A percentile compares a stretch with the other conserved stretches of the same genome.
phyloP scores from a whole-genome alignment of 495 filamentous ascomycete species.

The Amphirosellinia nigrospora region DNA sequence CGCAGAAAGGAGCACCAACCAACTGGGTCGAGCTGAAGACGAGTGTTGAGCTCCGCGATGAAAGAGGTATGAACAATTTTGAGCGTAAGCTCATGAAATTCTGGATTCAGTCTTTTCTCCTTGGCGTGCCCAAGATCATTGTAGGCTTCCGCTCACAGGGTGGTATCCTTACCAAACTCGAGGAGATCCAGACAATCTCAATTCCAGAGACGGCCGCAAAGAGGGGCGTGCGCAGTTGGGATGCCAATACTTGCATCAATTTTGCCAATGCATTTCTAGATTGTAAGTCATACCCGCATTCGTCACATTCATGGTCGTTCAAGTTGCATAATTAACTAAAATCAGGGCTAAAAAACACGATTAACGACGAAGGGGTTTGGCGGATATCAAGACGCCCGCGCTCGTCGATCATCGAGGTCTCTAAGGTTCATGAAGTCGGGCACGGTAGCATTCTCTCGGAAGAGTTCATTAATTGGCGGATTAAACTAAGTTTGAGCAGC shows the following conservation, averaged over 20 bases:
- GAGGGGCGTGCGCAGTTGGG: constrained; percentile 71
- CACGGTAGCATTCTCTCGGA: constrained; percentile 77
- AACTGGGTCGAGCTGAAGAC: constrained; percentile 98
- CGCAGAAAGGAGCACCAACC: constrained; percentile 65
- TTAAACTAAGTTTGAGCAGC: constrained; percentile 46
- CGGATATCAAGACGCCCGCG: constrained; percentile 69
- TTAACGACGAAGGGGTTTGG: constrained; percentile 80
- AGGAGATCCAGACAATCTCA: constrained; percentile 77
- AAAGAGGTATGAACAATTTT: constrained; percentile 72
- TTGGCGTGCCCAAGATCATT: constrained; percentile 89
- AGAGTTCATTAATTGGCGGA: constrained; percentile 78
- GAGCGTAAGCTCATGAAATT: constrained; percentile 92
- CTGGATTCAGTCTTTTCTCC: constrained; percentile 95
- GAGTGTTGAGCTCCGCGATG: constrained; percentile 67
- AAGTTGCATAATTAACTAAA: constrained; percentile 24
- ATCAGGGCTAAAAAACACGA: constrained; percentile 67
- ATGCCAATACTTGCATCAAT: constrained; percentile 90
- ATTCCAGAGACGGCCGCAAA: constrained; percentile 77
- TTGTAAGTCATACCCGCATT: constrained; percentile 56
- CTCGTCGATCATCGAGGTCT: constrained; percentile 69
- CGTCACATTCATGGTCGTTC: neutral
- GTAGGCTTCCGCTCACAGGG: constrained; percentile 81
- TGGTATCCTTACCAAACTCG: constrained; percentile 71
- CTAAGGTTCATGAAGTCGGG: constrained; percentile 71
- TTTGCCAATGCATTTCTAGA: constrained; percentile 79